Evolutionary conservation across 306 rosid species (phyloP), one percentile per base, ranked within the genome.

Genomic region (Neltuma alba): DNA sequence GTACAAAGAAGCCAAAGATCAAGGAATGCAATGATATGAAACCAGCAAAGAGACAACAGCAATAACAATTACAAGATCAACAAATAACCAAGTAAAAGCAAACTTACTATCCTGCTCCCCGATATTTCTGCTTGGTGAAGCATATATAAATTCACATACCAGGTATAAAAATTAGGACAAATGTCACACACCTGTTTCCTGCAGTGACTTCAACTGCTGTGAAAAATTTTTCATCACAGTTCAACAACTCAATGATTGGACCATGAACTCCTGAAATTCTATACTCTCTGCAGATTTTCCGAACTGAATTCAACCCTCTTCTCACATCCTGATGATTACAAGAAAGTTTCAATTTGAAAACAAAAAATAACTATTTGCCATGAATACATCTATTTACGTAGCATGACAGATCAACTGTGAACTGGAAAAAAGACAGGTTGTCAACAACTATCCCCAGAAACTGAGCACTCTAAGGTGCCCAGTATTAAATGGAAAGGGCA

Each of bases 141-240:
- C 65, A 8, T 50, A 33, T 48, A 45, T 48, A n/a, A n/a, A 60
- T 60, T 15, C 66, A 28, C 2, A 21, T 28, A 60, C n/a, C 23
- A 77, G 23, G 8, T 42, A 42, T 15, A 47, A 83, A 75, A 66
- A 67, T 4, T 25, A 68, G 54, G 38, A 61, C 9, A 41, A 40
- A 6, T 21, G 21, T 68, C 54, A 40, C 12, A 55, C 7, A 94
- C 99, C 99, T 95, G 87, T 92, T 95, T 85, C 97, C 99, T 1
- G 99, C 99, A 45, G 98, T 95, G 71, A 95, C 97, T 89, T 95
- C 98, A 77, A 95, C 99, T 5, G 99, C 99, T 13, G 95, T 92
- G 83, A 92, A 95, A 84, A 92, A 95, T 33, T 81, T 95, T 31
- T 95, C 99, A 27, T 95, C 99, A 63, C 99, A 95, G 77, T 85